phyloP scores from a whole-genome alignment of 345 rosid genomes.

The Adansonia digitata region DNA sequence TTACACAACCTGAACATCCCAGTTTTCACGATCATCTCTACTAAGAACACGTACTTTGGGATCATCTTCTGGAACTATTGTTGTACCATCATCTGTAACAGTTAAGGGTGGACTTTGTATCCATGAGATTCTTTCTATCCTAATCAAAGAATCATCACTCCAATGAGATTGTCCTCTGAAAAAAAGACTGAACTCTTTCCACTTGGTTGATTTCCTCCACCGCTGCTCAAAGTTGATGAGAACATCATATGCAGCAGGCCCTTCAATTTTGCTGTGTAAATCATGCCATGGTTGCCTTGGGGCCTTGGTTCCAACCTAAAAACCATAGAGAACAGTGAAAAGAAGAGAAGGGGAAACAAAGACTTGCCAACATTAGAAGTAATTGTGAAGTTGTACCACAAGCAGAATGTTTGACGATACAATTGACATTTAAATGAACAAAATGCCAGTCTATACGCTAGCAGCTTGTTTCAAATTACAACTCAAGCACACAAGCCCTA shows the following conservation, averaged over 20 bases:
- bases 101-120: constrained; percentile 58
- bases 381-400: not conserved
- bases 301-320: constrained; percentile 59
- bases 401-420: not conserved
- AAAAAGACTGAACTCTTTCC: constrained; percentile 63
- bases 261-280: constrained; percentile 81
- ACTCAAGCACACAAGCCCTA: not conserved
- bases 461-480: not conserved
- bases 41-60: constrained; percentile 41
- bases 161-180: constrained; percentile 57
- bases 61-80: constrained; percentile 53
- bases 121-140: constrained; percentile 90
- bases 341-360: constrained; percentile 9
- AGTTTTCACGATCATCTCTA: constrained; percentile 61
- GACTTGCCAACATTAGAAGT: constrained; percentile 8
- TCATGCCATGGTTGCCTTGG: constrained; percentile 99
- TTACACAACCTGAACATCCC: constrained; percentile 84
- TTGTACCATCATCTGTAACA: constrained; percentile 27
- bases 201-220: constrained; percentile 81
- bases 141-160: constrained; percentile 78
- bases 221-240: constrained; percentile 97
- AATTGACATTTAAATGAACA: not conserved
- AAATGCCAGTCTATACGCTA: not conserved
- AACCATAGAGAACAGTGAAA: constrained; percentile 7
- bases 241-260: constrained; percentile 94